Evolutionary conservation across 2,329 filamentous ascomycete genomes (phyloP).

Genomic region (Botryosphaeria dothidea): DNA sequence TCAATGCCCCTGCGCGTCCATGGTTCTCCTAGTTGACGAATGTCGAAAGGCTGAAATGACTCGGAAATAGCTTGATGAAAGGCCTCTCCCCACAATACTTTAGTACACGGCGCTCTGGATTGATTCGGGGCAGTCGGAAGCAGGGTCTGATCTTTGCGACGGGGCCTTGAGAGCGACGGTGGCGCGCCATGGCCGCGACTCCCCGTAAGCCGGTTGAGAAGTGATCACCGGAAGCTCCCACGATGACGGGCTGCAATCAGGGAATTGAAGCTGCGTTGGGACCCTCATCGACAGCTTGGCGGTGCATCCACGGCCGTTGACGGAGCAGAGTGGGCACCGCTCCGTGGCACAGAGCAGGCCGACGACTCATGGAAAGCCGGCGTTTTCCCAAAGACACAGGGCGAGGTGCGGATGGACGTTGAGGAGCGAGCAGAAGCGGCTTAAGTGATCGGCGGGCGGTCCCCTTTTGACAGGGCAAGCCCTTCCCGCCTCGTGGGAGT

Average conservation of each 20-base stretch:
- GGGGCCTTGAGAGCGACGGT: neutral
- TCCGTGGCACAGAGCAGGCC: neutral
- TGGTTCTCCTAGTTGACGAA: neutral
- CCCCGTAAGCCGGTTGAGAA: neutral
- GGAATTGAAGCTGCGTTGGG: neutral
- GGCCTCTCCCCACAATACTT: neutral
- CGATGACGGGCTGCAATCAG: neutral
- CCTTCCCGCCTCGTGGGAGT: neutral
- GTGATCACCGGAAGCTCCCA: neutral
- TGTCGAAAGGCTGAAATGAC: slow-evolving; percentile 7
- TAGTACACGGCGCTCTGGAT: neutral
- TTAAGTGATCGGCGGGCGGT: neutral
- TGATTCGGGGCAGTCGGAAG: neutral
- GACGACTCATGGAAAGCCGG: neutral
- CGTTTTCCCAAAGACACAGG: neutral
- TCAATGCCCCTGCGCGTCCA: neutral
- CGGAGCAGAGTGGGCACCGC: neutral
- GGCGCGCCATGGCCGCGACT: neutral
- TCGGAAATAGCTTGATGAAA: neutral
- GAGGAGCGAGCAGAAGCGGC: neutral
- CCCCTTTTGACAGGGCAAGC: neutral
- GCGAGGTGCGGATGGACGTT: neutral
- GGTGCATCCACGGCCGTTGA: neutral
- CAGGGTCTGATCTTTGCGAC: neutral
- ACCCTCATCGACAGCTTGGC: slow-evolving; percentile 4